Percentiles rank a stretch among this genome's conserved stretches.
Evolutionary conservation across 441 rosid species (phyloP).

Genomic region (Capsella rubella): DNA sequence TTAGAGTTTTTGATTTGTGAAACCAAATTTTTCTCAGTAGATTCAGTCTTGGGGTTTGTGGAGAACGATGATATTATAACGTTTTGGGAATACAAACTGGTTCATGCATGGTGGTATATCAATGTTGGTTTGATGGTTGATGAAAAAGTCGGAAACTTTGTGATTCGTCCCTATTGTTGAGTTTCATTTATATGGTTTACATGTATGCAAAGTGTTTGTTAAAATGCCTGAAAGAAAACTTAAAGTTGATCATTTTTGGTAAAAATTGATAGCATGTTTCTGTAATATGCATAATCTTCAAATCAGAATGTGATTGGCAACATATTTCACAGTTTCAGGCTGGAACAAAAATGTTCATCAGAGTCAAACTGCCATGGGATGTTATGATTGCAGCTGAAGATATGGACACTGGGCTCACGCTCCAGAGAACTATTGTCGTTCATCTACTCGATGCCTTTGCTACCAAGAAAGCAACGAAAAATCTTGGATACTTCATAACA

Average conservation of each 20-base stretch:
- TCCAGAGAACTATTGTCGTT: slow-evolving; percentile 60
- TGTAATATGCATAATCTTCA: slow-evolving; percentile 1
- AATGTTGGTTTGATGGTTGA: not conserved
- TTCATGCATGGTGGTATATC: not conserved
- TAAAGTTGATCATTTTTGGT: not conserved
- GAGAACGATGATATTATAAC: not conserved
- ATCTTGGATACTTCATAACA: slow-evolving; percentile 66
- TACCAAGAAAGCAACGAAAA: slow-evolving; percentile 63
- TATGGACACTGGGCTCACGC: slow-evolving; percentile 61
- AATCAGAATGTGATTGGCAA: not conserved
- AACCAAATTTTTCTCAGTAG: not conserved
- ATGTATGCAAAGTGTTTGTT: slow-evolving; percentile 22
- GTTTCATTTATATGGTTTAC: not conserved
- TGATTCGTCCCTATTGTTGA: not conserved
- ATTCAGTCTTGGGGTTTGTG: not conserved
- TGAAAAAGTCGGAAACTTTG: not conserved
- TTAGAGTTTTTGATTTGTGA: not conserved
- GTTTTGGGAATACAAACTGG: not conserved
- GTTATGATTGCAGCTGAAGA: slow-evolving; percentile 63
- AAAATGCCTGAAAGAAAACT: slow-evolving; percentile 25
- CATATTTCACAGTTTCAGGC: slow-evolving; percentile 29
- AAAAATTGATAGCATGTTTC: not conserved
- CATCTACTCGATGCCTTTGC: slow-evolving; percentile 66
- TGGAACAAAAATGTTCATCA: slow-evolving; percentile 57
- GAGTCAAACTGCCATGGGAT: slow-evolving; percentile 72